Base-by-base conservation (phyloP, 2,329 filamentous ascomycete species). In the Aureobasidium sp. region DNA sequence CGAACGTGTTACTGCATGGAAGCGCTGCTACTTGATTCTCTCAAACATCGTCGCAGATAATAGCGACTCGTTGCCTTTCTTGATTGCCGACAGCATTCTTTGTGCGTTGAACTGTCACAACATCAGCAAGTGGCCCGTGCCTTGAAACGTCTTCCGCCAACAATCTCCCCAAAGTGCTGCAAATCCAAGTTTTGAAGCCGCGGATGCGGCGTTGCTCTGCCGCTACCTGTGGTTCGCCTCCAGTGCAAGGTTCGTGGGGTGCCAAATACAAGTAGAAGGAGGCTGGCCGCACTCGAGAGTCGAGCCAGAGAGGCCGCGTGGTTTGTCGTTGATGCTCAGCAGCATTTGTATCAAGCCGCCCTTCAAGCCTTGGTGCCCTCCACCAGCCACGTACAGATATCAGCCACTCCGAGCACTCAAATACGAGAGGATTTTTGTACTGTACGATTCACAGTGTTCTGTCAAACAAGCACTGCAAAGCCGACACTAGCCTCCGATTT, bases 81-180 rank as follows among this genome's bases (percentile, higher is more conserved):
- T 57, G 27, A 45, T 30, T 57, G 53, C 53, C 53, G 41, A 36
- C 41, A 44, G 51, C 39, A 42, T 57, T 44, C 53, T 36, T 37
- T 45, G 25, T 57, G 27, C 53, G 53, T 47, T 48, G 42, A 47
- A 29, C 53, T 57, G 53, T 41, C 53, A 36, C 36, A 45, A 29
- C 39, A 57, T 55, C 51, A 34, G 34, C 37, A 44, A 55, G 29
- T 58, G 54, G 54, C n/a, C 41, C 13, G 54, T 58, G 54, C 54
- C 4, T 48, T 3, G 16, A 37, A 44, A 57, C 41, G 51, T 27
- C 41, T 37, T 34, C 21, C 54, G 42, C 41, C 42, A 37, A 48
- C 39, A 57, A 58, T 58, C 32, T 58, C 54, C 42, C 37, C 30
- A 57, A 57, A 57, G 49, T 57, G 41, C 27, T 36, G 53, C n/a